Percentiles rank a stretch among this genome's conserved stretches.
Evolutionary conservation across 345 rosid species (phyloP).

Genomic region (Eucalyptus sp.): DNA sequence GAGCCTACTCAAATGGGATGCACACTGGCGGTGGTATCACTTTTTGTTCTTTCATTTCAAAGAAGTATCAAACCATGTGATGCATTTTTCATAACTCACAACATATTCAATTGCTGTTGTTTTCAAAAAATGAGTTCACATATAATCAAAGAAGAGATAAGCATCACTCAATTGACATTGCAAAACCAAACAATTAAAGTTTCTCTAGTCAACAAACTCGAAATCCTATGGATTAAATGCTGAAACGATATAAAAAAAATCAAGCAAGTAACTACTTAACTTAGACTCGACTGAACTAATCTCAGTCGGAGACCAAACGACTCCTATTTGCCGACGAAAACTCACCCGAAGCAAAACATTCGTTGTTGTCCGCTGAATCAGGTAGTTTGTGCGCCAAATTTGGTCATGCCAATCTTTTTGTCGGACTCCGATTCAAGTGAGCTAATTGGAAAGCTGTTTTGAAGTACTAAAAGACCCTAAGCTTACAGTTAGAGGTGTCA

Average conservation of each 20-base stretch:
- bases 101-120: neutral
- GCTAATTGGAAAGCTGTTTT: neutral
- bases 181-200: neutral
- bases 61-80: neutral
- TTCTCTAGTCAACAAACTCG: accelerated
- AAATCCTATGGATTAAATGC: neutral
- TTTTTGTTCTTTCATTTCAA: neutral
- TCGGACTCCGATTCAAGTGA: neutral
- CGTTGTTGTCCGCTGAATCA: neutral
- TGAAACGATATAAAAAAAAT: neutral
- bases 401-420: neutral
- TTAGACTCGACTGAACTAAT: neutral
- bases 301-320: neutral
- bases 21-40: too few relatives aligned
- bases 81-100: neutral
- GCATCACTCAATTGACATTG: neutral
- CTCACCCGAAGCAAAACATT: neutral
- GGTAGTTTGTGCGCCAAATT: neutral
- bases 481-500: too few relatives aligned
- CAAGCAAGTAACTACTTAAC: neutral
- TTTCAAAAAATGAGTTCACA: neutral
- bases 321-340: neutral
- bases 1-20: too few relatives aligned
- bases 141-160: neutral
- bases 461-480: neutral